phyloP scores from a whole-genome alignment of 73 alveolate genomes.

The Paraurostyla sp. region DNA sequence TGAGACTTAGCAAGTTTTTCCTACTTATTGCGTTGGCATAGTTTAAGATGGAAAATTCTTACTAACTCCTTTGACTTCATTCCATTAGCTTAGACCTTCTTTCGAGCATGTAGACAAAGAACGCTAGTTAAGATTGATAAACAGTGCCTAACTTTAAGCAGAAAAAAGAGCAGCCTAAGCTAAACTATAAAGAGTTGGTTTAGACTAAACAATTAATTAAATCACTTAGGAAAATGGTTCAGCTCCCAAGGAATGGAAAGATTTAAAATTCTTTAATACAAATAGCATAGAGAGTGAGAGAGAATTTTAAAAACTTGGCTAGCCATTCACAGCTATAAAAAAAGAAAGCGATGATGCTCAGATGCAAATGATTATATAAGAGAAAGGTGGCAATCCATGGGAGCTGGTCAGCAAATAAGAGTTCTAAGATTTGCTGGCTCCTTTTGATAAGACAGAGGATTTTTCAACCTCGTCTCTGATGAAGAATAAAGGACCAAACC shows the following conservation, averaged over 20 bases:
- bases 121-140: background rate
- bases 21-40: constrained; percentile 45
- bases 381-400: background rate
- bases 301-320: constrained; percentile 5
- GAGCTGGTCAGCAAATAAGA: background rate
- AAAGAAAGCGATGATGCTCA: too few relatives aligned
- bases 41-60: constrained; percentile 2
- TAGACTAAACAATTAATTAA: background rate
- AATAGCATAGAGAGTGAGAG: constrained; percentile 35
- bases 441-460: constrained; percentile 42
- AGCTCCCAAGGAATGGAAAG: constrained; percentile 37
- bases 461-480: constrained; percentile 29
- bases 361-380: too few relatives aligned
- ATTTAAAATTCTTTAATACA: background rate
- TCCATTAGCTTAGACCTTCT: constrained; percentile 62
- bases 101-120: constrained; percentile 66
- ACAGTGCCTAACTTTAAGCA: constrained; percentile 46
- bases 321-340: background rate
- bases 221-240: background rate
- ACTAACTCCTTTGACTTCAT: constrained; percentile 47
- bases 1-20: background rate
- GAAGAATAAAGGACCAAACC: constrained; percentile 31
- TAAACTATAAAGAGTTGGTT: background rate
- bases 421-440: constrained; percentile 41
- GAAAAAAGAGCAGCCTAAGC: constrained; percentile 45